phyloP scores from a whole-genome alignment of 2,329 filamentous ascomycete genomes.

The Aureobasidium subglaciale region DNA sequence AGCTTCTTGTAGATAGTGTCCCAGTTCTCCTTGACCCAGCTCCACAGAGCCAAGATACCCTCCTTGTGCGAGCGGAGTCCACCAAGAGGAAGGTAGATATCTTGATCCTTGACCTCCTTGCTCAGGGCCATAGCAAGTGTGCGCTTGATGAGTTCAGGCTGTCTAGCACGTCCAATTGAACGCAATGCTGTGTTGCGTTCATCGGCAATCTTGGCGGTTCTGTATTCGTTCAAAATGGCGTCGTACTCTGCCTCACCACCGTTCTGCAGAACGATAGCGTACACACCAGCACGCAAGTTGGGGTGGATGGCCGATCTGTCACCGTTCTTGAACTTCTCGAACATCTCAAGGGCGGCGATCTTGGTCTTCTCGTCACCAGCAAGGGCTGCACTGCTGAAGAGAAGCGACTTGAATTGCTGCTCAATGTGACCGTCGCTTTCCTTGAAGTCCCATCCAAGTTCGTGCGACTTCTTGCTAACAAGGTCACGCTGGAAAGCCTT shows the following conservation, averaged over 20 bases:
- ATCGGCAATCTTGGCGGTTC: conserved; percentile 67
- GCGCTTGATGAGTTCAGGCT: conserved; percentile 71
- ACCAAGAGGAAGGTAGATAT: conserved; percentile 81
- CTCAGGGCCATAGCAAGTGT: conserved; percentile 69
- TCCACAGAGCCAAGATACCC: conserved; percentile 74
- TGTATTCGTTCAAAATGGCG: conserved; percentile 66
- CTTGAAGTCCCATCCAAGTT: conserved; percentile 81
- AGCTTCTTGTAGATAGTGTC: conserved; percentile 72
- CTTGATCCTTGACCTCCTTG: conserved; percentile 84
- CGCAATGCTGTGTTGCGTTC: conserved; percentile 90
- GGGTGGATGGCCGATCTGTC: conserved; percentile 80
- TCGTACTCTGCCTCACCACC: conserved; percentile 86
- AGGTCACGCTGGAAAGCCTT: conserved; percentile 78
- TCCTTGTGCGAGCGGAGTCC: conserved; percentile 69
- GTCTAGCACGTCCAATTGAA: conserved; percentile 68
- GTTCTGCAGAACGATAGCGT: conserved; percentile 73
- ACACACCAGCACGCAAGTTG: conserved; percentile 82
- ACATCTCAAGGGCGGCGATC: conserved; percentile 81
- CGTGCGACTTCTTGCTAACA: conserved; percentile 70
- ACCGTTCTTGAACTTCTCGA: conserved; percentile 72
- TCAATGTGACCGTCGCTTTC: conserved; percentile 80
- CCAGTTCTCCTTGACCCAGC: conserved; percentile 84
- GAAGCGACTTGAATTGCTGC: conserved; percentile 88
- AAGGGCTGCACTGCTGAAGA: conserved; percentile 78
- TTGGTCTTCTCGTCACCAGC: conserved; percentile 73